Conservation (phyloP, 2,329 filamentous ascomycete genomes). For the Beauveria bassiana region DNA sequence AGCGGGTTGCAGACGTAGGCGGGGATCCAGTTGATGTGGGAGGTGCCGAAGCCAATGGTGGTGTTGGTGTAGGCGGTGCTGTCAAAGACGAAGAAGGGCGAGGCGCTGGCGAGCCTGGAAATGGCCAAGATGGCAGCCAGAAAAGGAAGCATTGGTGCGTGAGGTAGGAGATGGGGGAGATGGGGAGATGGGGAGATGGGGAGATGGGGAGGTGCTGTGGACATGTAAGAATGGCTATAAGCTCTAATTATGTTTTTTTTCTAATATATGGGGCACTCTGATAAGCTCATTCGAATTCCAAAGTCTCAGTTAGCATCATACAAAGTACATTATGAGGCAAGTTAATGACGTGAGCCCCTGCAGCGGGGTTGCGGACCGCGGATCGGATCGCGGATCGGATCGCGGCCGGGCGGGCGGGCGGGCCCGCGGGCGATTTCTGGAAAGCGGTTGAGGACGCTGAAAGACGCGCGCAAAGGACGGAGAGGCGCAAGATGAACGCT, state of each 20-base stretch:
- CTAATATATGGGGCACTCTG: too few relatives aligned
- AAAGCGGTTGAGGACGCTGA: too few relatives aligned
- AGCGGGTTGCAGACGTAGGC: slow-evolving; percentile 8
- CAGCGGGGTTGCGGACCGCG: background rate
- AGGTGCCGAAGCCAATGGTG: slow-evolving; percentile 8
- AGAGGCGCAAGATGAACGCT: too few relatives aligned
- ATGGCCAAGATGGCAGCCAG: background rate
- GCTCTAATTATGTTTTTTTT: background rate
- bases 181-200: background rate
- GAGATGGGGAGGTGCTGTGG: background rate
- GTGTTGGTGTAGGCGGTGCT: slow-evolving; percentile 11
- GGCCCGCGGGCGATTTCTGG: too few relatives aligned
- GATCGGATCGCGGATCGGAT: background rate
- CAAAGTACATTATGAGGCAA: background rate
- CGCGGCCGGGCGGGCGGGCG: background rate
- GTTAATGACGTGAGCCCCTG: background rate
- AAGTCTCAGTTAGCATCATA: background rate
- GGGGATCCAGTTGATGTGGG: slow-evolving; percentile 11
- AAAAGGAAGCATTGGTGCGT: background rate
- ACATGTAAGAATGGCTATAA: background rate
- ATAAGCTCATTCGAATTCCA: too few relatives aligned
- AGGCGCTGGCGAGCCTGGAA: background rate
- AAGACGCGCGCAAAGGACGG: too few relatives aligned
- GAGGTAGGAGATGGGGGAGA: background rate
- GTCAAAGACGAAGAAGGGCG: slow-evolving; percentile 8